Percentiles rank a stretch among this genome's conserved stretches.
These are phyloP conservation scores for Boletus reticuloceps DNA, from an alignment of 768 basidiomycete species.

Conservation along the genomic window DNA sequence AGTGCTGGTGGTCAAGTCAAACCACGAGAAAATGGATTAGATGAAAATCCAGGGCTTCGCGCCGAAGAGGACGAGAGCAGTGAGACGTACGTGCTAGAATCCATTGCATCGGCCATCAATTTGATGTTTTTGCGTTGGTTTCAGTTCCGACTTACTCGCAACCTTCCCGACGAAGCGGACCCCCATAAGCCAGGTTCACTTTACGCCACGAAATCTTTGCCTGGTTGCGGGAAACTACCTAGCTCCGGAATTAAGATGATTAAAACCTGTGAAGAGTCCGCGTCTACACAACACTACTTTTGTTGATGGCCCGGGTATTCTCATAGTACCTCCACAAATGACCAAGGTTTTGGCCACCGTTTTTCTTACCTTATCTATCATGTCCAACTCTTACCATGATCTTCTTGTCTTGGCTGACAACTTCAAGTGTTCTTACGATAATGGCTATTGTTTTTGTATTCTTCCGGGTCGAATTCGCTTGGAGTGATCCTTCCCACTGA, in stretches of 20 bases:
- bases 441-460: background rate
- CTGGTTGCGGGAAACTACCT: constrained; percentile 78
- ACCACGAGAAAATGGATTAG: constrained; percentile 52
- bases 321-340: background rate
- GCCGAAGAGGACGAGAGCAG: constrained; percentile 49
- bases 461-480: too few relatives aligned
- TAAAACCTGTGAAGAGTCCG: background rate
- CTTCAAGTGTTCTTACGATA: background rate
- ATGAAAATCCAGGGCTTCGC: constrained; percentile 32
- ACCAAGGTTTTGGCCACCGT: background rate
- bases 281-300: background rate
- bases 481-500: background rate
- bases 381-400: background rate
- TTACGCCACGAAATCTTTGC: constrained; percentile 93
- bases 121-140: constrained; percentile 3
- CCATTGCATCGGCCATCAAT: background rate
- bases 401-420: background rate
- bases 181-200: constrained; percentile 87
- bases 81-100: constrained; percentile 62
- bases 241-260: constrained; percentile 52
- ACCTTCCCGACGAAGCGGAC: constrained; percentile 97
- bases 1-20: constrained; percentile 65
- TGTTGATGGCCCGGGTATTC: too few relatives aligned
- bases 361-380: background rate
- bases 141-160: constrained; percentile 78